Percentiles rank a stretch among this genome's conserved stretches.
These are phyloP conservation scores for Mucor velutinosus DNA, from an alignment of 371 early-diverging fungal species.

Conservation along the genomic window DNA sequence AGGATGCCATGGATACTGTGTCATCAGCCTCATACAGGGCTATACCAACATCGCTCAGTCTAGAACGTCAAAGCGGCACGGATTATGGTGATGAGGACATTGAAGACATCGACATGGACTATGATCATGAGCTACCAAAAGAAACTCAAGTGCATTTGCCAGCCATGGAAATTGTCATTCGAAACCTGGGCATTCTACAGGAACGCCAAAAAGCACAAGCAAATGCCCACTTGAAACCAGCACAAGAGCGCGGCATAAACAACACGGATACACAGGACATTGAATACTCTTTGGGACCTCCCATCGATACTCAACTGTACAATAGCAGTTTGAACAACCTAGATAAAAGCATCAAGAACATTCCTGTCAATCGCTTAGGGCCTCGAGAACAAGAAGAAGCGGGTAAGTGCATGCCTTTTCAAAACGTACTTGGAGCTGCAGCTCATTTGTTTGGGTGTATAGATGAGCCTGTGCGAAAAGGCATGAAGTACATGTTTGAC, in stretches of 20 bases:
- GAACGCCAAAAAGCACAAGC: neutral
- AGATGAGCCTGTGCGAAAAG: slow-evolving; percentile 49
- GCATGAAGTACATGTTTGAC: slow-evolving; percentile 45
- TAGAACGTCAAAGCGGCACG: neutral
- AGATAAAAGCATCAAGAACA: slow-evolving; percentile 16
- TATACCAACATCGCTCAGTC: neutral
- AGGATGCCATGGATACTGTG: slow-evolving; percentile 1
- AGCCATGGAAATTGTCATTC: slow-evolving; percentile 21
- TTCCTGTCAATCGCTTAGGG: slow-evolving; percentile 43
- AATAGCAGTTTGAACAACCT: slow-evolving; percentile 1
- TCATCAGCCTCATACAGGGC: slow-evolving; percentile 3
- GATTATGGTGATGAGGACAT: neutral
- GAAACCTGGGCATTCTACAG: slow-evolving; percentile 10
- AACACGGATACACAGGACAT: neutral
- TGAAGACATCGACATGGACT: slow-evolving; percentile 3
- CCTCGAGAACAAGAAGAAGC: slow-evolving; percentile 59
- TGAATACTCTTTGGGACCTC: slow-evolving; percentile 8
- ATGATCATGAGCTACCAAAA: neutral
- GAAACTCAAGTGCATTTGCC: neutral
- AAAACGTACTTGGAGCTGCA: neutral
- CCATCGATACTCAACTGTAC: slow-evolving; percentile 4
- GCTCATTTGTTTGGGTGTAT: neutral
- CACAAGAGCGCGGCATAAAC: neutral
- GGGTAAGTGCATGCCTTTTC: slow-evolving; percentile 26
- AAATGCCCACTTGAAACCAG: neutral